Percentiles rank a stretch among this genome's conserved stretches.
These are phyloP conservation scores for Pinguiococcus pyrenoidosus DNA, from an alignment of 108 stramenopile genomes.

Conservation along the genomic window DNA sequence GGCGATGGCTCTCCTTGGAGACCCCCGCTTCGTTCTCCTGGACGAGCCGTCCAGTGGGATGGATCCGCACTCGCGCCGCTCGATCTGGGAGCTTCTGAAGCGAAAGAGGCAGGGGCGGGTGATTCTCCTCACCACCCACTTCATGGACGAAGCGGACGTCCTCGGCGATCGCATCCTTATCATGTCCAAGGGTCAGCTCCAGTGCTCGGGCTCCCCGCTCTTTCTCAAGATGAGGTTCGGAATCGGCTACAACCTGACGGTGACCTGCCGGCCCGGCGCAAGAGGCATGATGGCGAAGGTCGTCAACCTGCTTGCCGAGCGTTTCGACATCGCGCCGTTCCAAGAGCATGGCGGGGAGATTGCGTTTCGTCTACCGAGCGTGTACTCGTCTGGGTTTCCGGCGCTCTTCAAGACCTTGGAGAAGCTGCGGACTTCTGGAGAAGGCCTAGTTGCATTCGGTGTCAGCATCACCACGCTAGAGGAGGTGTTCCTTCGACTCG, in stretches of 20 bases:
- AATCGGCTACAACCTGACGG: constrained; percentile 59
- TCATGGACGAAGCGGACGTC: constrained; percentile 60
- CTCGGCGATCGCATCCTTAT: constrained; percentile 58
- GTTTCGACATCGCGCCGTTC: too few relatives aligned
- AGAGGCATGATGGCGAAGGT: too few relatives aligned
- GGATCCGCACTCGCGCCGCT: constrained; percentile 35
- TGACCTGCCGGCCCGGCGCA: too few relatives aligned
- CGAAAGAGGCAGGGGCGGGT: constrained; percentile 49
- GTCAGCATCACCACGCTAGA: not conserved
- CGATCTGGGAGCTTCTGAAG: constrained; percentile 72
- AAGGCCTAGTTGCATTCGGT: too few relatives aligned
- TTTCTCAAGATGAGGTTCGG: constrained; percentile 84
- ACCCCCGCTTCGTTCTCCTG: constrained; percentile 51
- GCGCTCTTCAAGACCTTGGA: too few relatives aligned
- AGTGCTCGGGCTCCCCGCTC: constrained; percentile 48
- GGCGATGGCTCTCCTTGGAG: constrained; percentile 64
- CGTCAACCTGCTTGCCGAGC: too few relatives aligned
- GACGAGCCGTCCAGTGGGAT: constrained; percentile 59
- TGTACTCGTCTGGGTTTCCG: too few relatives aligned
- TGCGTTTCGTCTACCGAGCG: too few relatives aligned
- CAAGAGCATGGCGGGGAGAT: too few relatives aligned
- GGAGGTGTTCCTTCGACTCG: not conserved
- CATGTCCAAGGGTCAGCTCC: constrained; percentile 48
- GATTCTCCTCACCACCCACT: constrained; percentile 54
- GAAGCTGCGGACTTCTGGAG: too few relatives aligned